phyloP scores from a whole-genome alignment of 352 stramenopile species.

The Phytophthora sp. region DNA sequence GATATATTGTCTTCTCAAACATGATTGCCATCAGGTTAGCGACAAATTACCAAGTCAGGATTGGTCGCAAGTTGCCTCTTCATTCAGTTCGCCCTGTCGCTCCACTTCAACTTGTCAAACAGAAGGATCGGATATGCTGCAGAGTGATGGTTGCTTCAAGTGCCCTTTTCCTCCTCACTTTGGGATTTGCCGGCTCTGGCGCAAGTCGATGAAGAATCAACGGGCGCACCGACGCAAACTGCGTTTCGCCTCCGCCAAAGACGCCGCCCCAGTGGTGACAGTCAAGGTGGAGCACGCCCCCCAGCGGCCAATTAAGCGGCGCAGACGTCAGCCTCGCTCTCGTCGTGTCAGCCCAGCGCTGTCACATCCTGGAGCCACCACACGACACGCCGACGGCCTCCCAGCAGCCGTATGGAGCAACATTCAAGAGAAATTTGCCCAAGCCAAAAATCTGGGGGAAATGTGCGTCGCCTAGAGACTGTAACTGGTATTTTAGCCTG shows the following conservation, averaged over 20 bases:
- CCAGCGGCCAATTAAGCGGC: constrained; percentile 29
- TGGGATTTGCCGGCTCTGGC: constrained; percentile 26
- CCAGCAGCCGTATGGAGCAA: constrained; percentile 37
- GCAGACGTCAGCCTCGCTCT: constrained; percentile 26
- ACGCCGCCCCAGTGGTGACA: constrained; percentile 11
- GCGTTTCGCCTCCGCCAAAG: constrained; percentile 27
- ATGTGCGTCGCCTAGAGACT: constrained; percentile 40
- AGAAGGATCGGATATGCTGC: neutral
- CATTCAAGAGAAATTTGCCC: constrained; percentile 46
- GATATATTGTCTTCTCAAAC: neutral
- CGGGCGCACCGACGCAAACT: constrained; percentile 35
- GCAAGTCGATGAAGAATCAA: constrained; percentile 38
- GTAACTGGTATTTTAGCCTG: neutral
- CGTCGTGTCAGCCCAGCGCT: constrained; percentile 17
- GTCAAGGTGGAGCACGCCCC: constrained; percentile 21
- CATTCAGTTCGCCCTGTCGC: neutral
- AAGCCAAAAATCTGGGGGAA: constrained; percentile 54
- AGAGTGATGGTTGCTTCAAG: constrained; percentile 40
- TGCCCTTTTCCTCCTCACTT: constrained; percentile 31
- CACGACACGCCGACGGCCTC: constrained; percentile 7
- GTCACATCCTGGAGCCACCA: too few relatives aligned
- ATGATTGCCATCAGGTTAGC: neutral
- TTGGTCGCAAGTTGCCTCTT: constrained; percentile 4
- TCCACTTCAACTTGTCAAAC: constrained; percentile 36
- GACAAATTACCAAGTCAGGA: too few relatives aligned